These are phyloP conservation scores for Caloboletus firmus DNA, from an alignment of 1,284 basidiomycete genomes.

Conservation along the genomic window DNA sequence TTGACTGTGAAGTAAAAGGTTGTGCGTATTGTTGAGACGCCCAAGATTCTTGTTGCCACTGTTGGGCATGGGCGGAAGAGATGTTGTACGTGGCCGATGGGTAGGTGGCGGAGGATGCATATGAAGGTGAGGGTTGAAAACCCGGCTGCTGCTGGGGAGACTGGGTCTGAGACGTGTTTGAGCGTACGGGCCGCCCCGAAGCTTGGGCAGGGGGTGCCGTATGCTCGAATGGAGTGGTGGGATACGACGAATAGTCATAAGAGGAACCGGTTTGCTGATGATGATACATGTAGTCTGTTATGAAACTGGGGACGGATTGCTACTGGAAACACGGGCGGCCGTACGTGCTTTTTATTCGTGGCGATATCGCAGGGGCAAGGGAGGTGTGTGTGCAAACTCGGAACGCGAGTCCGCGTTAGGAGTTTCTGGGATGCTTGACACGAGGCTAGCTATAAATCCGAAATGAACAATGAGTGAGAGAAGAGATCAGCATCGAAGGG, in stretches of 20 bases:
- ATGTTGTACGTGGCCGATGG: slow-evolving; percentile 29
- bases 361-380: slow-evolving; percentile 31
- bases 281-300: slow-evolving; percentile 46
- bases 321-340: slow-evolving; percentile 20
- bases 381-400: slow-evolving; percentile 31
- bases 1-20: slow-evolving; percentile 30
- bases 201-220: slow-evolving; percentile 38
- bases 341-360: slow-evolving; percentile 34
- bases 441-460: slow-evolving; percentile 39
- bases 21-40: slow-evolving; percentile 35
- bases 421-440: slow-evolving; percentile 31
- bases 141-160: slow-evolving; percentile 34
- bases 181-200: slow-evolving; percentile 35
- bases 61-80: slow-evolving; percentile 35
- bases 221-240: slow-evolving; percentile 41
- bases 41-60: slow-evolving; percentile 39
- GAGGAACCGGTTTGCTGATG: slow-evolving; percentile 42
- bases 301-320: slow-evolving; percentile 13
- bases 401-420: slow-evolving; percentile 34
- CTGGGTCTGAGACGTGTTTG: slow-evolving; percentile 43
- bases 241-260: slow-evolving; percentile 54
- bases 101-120: slow-evolving; percentile 30
- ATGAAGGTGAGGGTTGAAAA: slow-evolving; percentile 33
- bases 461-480: slow-evolving; percentile 37
- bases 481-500: slow-evolving; percentile 37